These are phyloP conservation scores for Pestalotiopsis sp. DNA, from an alignment of 2,329 filamentous ascomycete species.

Conservation along the genomic window DNA sequence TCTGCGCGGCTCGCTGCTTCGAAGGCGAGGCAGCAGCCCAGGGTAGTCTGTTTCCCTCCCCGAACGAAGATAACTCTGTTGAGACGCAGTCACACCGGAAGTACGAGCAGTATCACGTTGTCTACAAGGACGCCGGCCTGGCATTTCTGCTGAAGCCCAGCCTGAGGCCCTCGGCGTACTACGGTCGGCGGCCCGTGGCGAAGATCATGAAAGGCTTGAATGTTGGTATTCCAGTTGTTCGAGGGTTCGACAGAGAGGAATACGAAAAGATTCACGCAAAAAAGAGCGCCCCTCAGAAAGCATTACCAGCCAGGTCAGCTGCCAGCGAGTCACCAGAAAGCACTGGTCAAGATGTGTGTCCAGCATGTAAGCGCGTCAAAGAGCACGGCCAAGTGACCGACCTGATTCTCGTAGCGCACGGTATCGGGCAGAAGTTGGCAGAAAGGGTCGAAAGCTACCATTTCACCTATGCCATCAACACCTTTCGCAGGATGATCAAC, in stretches of 20 bases:
- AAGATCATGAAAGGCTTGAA: slow-evolving; percentile 83
- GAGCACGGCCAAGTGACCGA: slow-evolving; percentile 77
- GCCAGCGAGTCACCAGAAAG: slow-evolving; percentile 29
- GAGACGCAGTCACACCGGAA: slow-evolving; percentile 52
- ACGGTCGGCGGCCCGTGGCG: slow-evolving; percentile 77
- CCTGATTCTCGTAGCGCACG: slow-evolving; percentile 87
- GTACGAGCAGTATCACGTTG: slow-evolving; percentile 78
- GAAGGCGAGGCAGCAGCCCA: slow-evolving; percentile 61
- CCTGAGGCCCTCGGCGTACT: slow-evolving; percentile 82
- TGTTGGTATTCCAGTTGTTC: slow-evolving; percentile 84
- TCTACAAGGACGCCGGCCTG: slow-evolving; percentile 77
- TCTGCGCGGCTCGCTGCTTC: slow-evolving; percentile 63
- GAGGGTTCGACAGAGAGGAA: slow-evolving; percentile 78
- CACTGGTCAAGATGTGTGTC: slow-evolving; percentile 39
- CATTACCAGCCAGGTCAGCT: slow-evolving; percentile 25
- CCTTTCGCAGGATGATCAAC: slow-evolving; percentile 84
- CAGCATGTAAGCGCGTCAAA: slow-evolving; percentile 66
- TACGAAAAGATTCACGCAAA: slow-evolving; percentile 72
- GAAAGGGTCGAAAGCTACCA: slow-evolving; percentile 95
- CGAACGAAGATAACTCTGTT: slow-evolving; percentile 40
- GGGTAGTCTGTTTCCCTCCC: slow-evolving; percentile 39
- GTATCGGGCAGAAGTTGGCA: slow-evolving; percentile 94
- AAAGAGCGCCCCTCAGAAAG: slow-evolving; percentile 31
- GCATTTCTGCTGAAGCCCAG: slow-evolving; percentile 89
- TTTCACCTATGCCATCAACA: slow-evolving; percentile 95